These are phyloP conservation scores for Trichoderma gracile DNA, from an alignment of 2,329 filamentous ascomycete genomes.

Conservation along the genomic window DNA sequence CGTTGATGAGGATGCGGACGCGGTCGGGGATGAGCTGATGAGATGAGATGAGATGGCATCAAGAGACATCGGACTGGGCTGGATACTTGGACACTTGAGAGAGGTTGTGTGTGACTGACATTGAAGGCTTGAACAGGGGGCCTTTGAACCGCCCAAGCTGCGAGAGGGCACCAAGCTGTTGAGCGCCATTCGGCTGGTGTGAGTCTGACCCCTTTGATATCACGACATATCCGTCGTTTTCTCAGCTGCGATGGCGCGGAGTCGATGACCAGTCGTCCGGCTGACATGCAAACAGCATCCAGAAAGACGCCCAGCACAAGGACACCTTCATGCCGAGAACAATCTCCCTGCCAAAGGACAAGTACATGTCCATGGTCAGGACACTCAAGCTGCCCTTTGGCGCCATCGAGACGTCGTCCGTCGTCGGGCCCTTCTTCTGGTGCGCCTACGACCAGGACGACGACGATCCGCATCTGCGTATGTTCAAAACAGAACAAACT, in stretches of 20 bases:
- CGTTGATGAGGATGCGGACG: not conserved
- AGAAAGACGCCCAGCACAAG: conserved; percentile 56
- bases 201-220: conserved; percentile 34
- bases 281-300: too few relatives aligned
- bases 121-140: conserved; percentile 45
- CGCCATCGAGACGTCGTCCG: conserved; percentile 58
- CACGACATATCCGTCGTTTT: not conserved
- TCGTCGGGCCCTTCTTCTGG: conserved; percentile 67
- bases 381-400: conserved; percentile 55
- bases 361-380: conserved; percentile 59
- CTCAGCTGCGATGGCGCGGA: too few relatives aligned
- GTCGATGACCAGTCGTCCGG: too few relatives aligned
- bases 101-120: not conserved
- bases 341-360: conserved; percentile 52
- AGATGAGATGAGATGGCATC: not conserved
- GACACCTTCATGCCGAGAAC: conserved; percentile 60
- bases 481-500: conserved; percentile 30
- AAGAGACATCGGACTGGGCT: too few relatives aligned
- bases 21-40: not conserved
- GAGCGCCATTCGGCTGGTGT: conserved; percentile 58
- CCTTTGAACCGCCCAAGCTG: conserved; percentile 51
- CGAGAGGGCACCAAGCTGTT: conserved; percentile 47
- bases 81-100: too few relatives aligned
- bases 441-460: conserved; percentile 57
- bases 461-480: conserved; percentile 58